Conservation (phyloP, 345 rosid species). For the Brassica cretica region DNA sequence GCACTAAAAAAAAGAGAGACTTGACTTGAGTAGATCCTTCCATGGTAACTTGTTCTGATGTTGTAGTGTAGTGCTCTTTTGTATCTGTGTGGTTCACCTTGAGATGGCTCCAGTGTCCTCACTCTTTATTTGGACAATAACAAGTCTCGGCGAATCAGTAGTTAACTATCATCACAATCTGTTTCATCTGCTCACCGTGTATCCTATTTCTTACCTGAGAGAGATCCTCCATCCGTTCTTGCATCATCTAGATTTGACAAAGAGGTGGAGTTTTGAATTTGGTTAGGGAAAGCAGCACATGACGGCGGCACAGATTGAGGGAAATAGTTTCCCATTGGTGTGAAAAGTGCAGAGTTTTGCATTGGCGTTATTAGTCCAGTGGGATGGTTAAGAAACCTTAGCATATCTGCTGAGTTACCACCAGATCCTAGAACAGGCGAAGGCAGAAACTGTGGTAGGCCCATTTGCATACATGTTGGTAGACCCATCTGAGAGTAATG, state of each 20-base stretch:
- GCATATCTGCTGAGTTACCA: slow-evolving; percentile 14
- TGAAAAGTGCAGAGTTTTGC: slow-evolving; percentile 16
- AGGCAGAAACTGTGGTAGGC: slow-evolving; percentile 31
- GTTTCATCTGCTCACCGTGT: slow-evolving; percentile 23
- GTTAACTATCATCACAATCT: slow-evolving; percentile 16
- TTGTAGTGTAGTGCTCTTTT: slow-evolving; percentile 1
- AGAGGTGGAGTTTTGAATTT: slow-evolving; percentile 28
- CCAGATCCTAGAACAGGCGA: not conserved
- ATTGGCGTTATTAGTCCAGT: slow-evolving; percentile 19
- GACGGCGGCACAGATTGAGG: slow-evolving; percentile 23
- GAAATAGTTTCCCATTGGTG: slow-evolving; percentile 23
- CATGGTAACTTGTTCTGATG: slow-evolving; percentile 4
- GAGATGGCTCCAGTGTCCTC: slow-evolving; percentile 11
- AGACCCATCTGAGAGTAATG: slow-evolving; percentile 37
- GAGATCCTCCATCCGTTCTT: not conserved
- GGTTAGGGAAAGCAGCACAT: slow-evolving; percentile 20
- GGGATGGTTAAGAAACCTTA: slow-evolving; percentile 24
- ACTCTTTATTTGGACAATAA: not conserved
- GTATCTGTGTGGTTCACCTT: slow-evolving; percentile 3
- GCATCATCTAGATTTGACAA: slow-evolving; percentile 26
- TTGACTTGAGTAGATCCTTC: slow-evolving; percentile 21
- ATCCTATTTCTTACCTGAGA: slow-evolving; percentile 20
- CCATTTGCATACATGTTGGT: slow-evolving; percentile 29
- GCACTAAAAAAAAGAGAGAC: not conserved
- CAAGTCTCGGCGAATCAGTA: slow-evolving; percentile 13